Conservation (phyloP, 2,329 filamentous ascomycete species). For the Ambrosiella beaveri region DNA sequence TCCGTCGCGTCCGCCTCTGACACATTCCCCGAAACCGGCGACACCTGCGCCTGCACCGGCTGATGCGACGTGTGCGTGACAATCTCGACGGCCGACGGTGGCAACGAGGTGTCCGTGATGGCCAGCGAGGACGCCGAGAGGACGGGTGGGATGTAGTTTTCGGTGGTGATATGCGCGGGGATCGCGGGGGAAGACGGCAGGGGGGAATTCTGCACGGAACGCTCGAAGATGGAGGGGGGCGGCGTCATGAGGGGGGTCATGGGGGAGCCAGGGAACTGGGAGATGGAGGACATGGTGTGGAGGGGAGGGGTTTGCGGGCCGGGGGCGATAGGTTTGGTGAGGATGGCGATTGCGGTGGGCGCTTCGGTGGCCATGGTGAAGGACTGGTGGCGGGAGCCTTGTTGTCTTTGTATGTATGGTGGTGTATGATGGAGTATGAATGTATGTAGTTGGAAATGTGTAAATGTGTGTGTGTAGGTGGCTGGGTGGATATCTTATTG, state of each 20-base stretch:
- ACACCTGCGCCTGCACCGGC: constrained; percentile 51
- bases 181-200: constrained; percentile 69
- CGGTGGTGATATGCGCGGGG: constrained; percentile 80
- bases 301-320: constrained; percentile 3
- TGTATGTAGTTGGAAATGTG: not conserved
- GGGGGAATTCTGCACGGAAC: constrained; percentile 70
- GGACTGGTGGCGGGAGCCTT: too few species aligned
- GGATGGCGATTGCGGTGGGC: constrained; percentile 31
- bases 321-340: not conserved
- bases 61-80: constrained; percentile 75
- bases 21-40: constrained; percentile 26
- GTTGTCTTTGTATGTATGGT: not conserved
- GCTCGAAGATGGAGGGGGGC: constrained; percentile 73
- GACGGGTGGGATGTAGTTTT: constrained; percentile 83
- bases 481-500: too few species aligned
- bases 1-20: constrained; percentile 40
- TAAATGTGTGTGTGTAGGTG: too few species aligned
- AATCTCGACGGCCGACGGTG: constrained; percentile 84
- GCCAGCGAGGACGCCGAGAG: constrained; percentile 81
- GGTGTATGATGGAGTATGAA: constrained; percentile 1
- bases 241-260: constrained; percentile 54
- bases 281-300: constrained; percentile 9
- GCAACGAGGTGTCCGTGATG: constrained; percentile 71
- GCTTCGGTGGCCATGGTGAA: constrained; percentile 24
- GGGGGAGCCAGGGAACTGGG: constrained; percentile 30